A percentile compares a stretch with the other conserved stretches of the same genome.
phyloP scores from a whole-genome alignment of 1,139 yeast genomes.

The Saccharomyces pastorianus region DNA sequence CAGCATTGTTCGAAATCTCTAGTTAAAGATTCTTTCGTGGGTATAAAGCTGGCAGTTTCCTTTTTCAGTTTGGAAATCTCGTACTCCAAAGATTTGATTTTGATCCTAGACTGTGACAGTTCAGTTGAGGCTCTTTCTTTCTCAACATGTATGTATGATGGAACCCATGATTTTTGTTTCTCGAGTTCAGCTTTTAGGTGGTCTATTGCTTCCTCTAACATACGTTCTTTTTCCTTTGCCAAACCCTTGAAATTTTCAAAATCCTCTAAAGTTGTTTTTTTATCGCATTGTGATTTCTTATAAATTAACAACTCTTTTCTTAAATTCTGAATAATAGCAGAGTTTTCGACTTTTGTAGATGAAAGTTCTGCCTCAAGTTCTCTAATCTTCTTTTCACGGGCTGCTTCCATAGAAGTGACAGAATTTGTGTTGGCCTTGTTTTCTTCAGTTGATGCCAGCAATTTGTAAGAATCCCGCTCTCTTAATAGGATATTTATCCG shows the following conservation, averaged over 20 bases:
- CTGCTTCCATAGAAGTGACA: not conserved
- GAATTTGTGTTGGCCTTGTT: not conserved
- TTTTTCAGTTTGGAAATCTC: not conserved
- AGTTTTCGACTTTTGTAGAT: not conserved
- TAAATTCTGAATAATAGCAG: not conserved
- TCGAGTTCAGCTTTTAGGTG: not conserved
- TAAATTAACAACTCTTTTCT: not conserved
- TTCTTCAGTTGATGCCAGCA: not conserved
- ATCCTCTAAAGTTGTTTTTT: not conserved
- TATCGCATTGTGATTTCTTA: not conserved
- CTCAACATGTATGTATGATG: not conserved
- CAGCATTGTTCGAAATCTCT: not conserved
- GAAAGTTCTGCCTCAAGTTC: not conserved
- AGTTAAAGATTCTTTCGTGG: not conserved
- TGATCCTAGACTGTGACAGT: not conserved
- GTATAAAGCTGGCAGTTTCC: not conserved
- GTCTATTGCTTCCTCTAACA: not conserved
- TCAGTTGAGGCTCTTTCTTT: not conserved
- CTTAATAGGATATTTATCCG: not conserved
- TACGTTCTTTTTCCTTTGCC: not conserved
- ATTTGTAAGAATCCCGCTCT: slow-evolving; percentile 16
- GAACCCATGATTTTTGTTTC: not conserved
- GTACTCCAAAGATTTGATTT: not conserved
- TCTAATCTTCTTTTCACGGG: not conserved
- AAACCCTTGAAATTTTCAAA: not conserved